A percentile compares a stretch with the other conserved stretches of the same genome.
Evolutionary conservation across 129 eudicot species (phyloP).

Genomic region (Calendula officinalis): DNA sequence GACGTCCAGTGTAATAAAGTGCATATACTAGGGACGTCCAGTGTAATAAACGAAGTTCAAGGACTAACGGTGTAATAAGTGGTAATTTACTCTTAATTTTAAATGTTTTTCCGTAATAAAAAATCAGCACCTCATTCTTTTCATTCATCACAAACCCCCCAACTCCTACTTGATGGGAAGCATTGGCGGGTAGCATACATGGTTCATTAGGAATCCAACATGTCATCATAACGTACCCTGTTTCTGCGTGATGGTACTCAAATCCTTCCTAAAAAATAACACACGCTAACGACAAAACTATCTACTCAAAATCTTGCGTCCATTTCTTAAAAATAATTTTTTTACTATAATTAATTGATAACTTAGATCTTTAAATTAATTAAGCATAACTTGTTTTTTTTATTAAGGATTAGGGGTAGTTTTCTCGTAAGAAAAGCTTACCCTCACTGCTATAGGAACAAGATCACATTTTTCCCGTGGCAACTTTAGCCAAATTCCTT

Average conservation of each 20-base stretch:
- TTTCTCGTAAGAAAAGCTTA: slow-evolving; percentile 21
- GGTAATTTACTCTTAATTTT: neutral
- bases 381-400: no score
- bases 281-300: neutral
- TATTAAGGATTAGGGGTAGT: no score
- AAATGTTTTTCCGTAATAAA: neutral
- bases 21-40: no score
- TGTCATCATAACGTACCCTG: slow-evolving; percentile 77
- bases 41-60: no score
- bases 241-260: slow-evolving; percentile 87
- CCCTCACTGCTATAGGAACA: slow-evolving; percentile 85
- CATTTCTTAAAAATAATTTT: neutral
- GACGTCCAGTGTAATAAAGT: no score
- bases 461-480: slow-evolving; percentile 76
- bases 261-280: slow-evolving; percentile 63
- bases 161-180: slow-evolving; percentile 89
- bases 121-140: slow-evolving; percentile 55
- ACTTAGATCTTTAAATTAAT: no score
- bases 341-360: no score
- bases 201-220: slow-evolving; percentile 90
- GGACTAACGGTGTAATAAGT: no score
- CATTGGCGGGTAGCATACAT: slow-evolving; percentile 78
- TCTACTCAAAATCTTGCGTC: neutral
- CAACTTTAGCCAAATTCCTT: slow-evolving; percentile 89
- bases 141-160: slow-evolving; percentile 85